Conservation (phyloP, 2,329 filamentous ascomycete species). For the Botryosphaeria dothidea region DNA sequence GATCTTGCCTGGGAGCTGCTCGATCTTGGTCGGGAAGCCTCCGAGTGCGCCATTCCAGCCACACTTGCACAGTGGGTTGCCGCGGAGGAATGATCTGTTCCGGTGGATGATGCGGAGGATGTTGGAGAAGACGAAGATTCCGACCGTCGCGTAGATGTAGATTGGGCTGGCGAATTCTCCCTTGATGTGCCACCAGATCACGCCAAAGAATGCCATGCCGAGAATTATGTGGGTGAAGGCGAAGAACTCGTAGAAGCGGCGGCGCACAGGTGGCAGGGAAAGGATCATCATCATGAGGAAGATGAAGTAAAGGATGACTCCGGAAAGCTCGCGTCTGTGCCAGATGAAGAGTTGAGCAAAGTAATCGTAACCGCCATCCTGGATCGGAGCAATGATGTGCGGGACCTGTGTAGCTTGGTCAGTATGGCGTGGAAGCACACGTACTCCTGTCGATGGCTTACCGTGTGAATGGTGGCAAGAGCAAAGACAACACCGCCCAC, state of each 20-base stretch:
- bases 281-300: constrained; percentile 27
- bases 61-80: neutral
- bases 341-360: constrained; percentile 23
- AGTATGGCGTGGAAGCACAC: neutral
- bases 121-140: constrained; percentile 24
- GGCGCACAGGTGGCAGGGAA: constrained; percentile 29
- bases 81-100: constrained; percentile 21
- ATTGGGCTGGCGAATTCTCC: constrained; percentile 26
- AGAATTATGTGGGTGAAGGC: constrained; percentile 27
- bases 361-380: constrained; percentile 26
- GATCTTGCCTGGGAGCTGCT: constrained; percentile 26
- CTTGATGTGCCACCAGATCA: constrained; percentile 31
- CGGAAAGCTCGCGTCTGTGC: constrained; percentile 24
- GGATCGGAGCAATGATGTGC: constrained; percentile 26
- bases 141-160: constrained; percentile 30
- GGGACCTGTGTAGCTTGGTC: constrained; percentile 22
- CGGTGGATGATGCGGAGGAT: constrained; percentile 24
- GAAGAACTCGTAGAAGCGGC: constrained; percentile 29
- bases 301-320: constrained; percentile 23
- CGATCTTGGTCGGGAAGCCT: constrained; percentile 26
- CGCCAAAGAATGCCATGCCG: constrained; percentile 25
- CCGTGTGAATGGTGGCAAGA: constrained; percentile 29
- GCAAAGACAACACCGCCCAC: constrained; percentile 25
- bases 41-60: constrained; percentile 17
- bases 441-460: constrained; percentile 11